A percentile compares a stretch with the other conserved stretches of the same genome.
Evolutionary conservation across 768 basidiomycete species (phyloP).

Genomic region (Boletales sp.): DNA sequence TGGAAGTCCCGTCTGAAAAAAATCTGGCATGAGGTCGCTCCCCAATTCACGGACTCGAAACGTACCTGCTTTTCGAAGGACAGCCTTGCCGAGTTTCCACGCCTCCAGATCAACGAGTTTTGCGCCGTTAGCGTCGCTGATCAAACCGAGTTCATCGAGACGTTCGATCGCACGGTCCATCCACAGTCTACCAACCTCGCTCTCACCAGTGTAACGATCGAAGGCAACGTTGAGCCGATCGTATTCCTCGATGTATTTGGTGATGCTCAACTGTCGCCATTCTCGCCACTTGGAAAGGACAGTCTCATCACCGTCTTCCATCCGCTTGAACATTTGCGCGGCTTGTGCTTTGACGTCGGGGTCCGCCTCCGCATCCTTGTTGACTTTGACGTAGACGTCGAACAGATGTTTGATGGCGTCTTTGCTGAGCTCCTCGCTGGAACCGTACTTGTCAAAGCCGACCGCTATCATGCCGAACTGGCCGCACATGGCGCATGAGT

Average conservation of each 20-base stretch:
- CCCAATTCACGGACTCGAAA: neutral
- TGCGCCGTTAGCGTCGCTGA: slow-evolving; percentile 75
- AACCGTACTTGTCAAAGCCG: slow-evolving; percentile 91
- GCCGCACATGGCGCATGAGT: neutral
- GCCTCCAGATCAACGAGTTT: slow-evolving; percentile 84
- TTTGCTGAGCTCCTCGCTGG: slow-evolving; percentile 72
- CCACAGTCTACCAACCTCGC: slow-evolving; percentile 67
- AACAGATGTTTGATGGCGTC: slow-evolving; percentile 95
- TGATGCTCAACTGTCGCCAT: slow-evolving; percentile 89
- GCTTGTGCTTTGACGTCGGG: slow-evolving; percentile 72
- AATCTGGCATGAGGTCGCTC: neutral
- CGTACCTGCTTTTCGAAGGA: slow-evolving; percentile 81
- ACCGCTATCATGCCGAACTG: slow-evolving; percentile 86
- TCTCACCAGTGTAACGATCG: slow-evolving; percentile 91
- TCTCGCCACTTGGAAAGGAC: slow-evolving; percentile 86
- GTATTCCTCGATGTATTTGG: slow-evolving; percentile 87
- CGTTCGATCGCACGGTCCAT: slow-evolving; percentile 69
- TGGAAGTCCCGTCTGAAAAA: slow-evolving; percentile 79
- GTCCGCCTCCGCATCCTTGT: slow-evolving; percentile 74
- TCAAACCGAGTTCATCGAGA: slow-evolving; percentile 68
- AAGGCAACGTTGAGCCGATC: slow-evolving; percentile 86
- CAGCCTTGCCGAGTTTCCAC: slow-evolving; percentile 89
- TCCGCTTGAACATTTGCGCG: slow-evolving; percentile 86
- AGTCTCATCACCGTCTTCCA: slow-evolving; percentile 89
- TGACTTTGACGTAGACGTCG: slow-evolving; percentile 93